phyloP scores from a whole-genome alignment of 169 alveolate genomes.

The Plasmodium knowlesi region DNA sequence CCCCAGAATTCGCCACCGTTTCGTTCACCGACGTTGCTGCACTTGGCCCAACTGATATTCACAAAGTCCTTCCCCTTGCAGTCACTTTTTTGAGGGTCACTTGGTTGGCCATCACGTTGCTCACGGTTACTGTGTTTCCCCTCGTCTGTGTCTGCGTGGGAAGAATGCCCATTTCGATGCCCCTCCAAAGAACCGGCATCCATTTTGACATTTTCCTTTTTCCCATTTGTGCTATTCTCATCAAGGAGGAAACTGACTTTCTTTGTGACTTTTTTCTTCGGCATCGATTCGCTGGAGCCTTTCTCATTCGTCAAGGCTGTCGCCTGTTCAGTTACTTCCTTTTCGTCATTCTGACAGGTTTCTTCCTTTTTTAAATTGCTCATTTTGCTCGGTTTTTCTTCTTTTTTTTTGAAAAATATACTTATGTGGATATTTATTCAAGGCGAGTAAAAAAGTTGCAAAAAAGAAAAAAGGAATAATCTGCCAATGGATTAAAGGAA shows the following conservation, averaged over 20 bases:
- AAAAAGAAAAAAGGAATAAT: not conserved
- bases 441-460: not conserved
- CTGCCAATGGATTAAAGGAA: not conserved
- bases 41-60: not conserved
- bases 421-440: not conserved
- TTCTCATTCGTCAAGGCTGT: not conserved
- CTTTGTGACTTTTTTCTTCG: constrained; percentile 31
- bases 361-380: constrained; percentile 9
- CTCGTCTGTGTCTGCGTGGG: not conserved
- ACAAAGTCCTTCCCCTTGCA: not conserved
- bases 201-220: constrained; percentile 5
- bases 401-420: not conserved
- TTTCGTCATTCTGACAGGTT: not conserved
- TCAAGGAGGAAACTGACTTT: constrained; percentile 54
- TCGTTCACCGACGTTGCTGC: not conserved
- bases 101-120: not conserved
- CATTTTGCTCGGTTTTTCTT: not conserved
- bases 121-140: not conserved
- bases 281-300: not conserved
- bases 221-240: not conserved
- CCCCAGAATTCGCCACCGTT: not conserved
- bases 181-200: not conserved
- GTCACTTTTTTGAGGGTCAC: too few relatives aligned
- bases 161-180: not conserved
- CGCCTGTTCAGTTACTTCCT: not conserved